A percentile compares a stretch with the other conserved stretches of the same genome.
Evolutionary conservation across 768 basidiomycete genomes (phyloP).

Genomic region (Auricularia sp.): DNA sequence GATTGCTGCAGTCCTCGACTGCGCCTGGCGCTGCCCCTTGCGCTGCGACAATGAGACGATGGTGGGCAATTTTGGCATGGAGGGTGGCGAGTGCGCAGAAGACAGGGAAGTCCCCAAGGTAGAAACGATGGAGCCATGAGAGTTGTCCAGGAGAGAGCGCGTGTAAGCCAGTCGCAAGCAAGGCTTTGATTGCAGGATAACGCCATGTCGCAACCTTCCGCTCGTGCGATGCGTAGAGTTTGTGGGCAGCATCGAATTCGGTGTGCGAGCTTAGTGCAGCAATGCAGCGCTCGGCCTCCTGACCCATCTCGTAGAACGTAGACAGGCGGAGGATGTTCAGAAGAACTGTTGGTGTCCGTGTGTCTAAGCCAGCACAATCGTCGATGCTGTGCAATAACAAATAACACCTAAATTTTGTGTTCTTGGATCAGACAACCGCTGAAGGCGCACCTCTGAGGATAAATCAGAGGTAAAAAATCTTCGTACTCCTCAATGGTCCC

Average conservation of each 20-base stretch:
- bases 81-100: not conserved
- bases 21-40: too few species aligned
- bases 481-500: too few species aligned
- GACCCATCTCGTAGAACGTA: not conserved
- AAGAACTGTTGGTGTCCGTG: not conserved
- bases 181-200: not conserved
- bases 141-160: not conserved
- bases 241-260: not conserved
- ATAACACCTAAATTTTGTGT: too few species aligned
- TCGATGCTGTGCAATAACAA: not conserved
- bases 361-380: not conserved
- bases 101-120: not conserved
- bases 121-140: not conserved
- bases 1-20: too few species aligned
- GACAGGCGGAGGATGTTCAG: not conserved
- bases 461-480: too few species aligned
- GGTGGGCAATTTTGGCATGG: too few species aligned
- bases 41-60: too few species aligned
- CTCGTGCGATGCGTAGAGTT: not conserved
- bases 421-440: too few species aligned
- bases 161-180: not conserved
- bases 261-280: not conserved
- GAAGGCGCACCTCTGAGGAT: too few species aligned
- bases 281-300: not conserved
- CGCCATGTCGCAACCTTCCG: not conserved